Percentiles rank a stretch among this genome's conserved stretches.
Conservation (phyloP, 2,329 filamentous ascomycete species). For the Dichotomopilus funicola region DNA sequence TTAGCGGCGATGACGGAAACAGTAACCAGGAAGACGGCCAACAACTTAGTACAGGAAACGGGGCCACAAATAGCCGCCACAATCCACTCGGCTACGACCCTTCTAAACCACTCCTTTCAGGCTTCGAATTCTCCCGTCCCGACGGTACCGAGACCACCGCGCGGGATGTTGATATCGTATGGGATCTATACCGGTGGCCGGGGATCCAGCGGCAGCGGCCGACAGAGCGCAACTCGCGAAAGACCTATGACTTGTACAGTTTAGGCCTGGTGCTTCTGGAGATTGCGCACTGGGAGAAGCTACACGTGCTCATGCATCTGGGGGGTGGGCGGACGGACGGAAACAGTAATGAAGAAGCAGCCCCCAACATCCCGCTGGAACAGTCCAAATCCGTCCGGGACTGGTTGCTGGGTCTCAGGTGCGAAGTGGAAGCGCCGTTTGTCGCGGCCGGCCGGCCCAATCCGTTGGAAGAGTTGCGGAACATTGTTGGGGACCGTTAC, state of each 20-base stretch:
- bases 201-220: constrained; percentile 20
- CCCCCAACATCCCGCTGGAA: constrained; percentile 14
- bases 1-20: constrained; percentile 24
- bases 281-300: constrained; percentile 43
- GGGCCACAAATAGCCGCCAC: too few species aligned
- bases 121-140: constrained; percentile 46
- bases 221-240: constrained; percentile 21
- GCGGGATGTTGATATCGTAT: constrained; percentile 17
- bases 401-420: constrained; percentile 20
- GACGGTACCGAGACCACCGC: constrained; percentile 20
- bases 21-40: constrained; percentile 10
- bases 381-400: constrained; percentile 20
- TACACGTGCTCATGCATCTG: constrained; percentile 33
- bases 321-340: neutral
- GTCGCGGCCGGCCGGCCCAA: constrained; percentile 8
- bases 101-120: constrained; percentile 35
- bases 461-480: constrained; percentile 19
- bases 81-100: constrained; percentile 9
- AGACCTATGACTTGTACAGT: constrained; percentile 42
- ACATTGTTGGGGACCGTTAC: constrained; percentile 20
- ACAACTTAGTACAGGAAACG: neutral
- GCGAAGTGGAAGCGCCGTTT: constrained; percentile 7
- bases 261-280: constrained; percentile 44
- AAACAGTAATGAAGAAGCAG: neutral
- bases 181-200: constrained; percentile 25